Percentiles rank a stretch among this genome's conserved stretches.
phyloP scores from a whole-genome alignment of 768 basidiomycete species.

The Tulasnella sp. region DNA sequence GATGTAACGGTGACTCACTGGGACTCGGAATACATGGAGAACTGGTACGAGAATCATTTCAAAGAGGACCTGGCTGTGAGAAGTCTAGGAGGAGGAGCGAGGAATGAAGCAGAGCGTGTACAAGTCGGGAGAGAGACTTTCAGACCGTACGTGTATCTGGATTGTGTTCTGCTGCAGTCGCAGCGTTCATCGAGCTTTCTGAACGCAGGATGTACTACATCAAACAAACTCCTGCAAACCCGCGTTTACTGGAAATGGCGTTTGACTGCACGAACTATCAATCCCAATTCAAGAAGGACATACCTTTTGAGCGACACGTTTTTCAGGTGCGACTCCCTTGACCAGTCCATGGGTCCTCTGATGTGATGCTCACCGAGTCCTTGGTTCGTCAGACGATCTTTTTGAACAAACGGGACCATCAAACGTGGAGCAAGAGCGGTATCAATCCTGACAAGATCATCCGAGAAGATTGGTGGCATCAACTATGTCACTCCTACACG shows the following conservation, averaged over 20 bases:
- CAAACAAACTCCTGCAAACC: constrained; percentile 6
- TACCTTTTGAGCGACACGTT: constrained; percentile 19
- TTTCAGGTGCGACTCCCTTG: constrained; percentile 14
- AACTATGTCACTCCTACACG: constrained; percentile 14
- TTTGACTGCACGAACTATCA: constrained; percentile 42
- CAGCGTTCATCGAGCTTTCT: background rate
- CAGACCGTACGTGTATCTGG: background rate
- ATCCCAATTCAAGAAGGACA: constrained; percentile 31
- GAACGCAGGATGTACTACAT: constrained; percentile 8
- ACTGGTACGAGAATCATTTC: constrained; percentile 11
- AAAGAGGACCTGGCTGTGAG: background rate
- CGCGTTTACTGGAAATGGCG: constrained; percentile 6
- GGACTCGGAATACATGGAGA: constrained; percentile 39
- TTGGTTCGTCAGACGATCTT: constrained; percentile 20
- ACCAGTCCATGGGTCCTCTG: background rate
- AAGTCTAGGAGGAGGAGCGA: background rate
- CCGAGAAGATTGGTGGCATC: constrained; percentile 23
- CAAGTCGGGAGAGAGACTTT: background rate
- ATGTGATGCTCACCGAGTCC: background rate
- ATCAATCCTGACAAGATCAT: constrained; percentile 20
- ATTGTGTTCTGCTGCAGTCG: background rate
- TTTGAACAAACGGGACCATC: constrained; percentile 19
- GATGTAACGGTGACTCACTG: constrained; percentile 47
- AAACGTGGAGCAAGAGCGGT: constrained; percentile 18
- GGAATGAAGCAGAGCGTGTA: background rate